These are phyloP conservation scores for Asterophora lycoperdoides DNA, from an alignment of 768 basidiomycete species.

Conservation along the genomic window DNA sequence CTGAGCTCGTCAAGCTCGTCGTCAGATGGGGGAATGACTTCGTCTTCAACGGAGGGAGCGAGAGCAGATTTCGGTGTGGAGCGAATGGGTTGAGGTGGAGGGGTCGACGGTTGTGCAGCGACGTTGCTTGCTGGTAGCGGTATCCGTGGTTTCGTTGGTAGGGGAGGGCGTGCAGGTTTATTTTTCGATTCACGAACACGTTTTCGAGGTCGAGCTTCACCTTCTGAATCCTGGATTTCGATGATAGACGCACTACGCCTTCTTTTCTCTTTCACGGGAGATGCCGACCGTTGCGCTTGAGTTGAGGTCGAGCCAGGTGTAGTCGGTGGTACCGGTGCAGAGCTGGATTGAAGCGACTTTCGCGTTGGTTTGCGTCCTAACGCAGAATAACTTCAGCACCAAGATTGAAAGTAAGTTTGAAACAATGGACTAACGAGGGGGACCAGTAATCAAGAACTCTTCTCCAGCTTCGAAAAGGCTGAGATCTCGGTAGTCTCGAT, in stretches of 20 bases:
- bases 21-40: slow-evolving; percentile 29
- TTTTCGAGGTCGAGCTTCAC: slow-evolving; percentile 14
- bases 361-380: slow-evolving; percentile 20
- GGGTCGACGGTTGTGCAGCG: background rate
- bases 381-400: too few species aligned
- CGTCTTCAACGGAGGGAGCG: slow-evolving; percentile 19
- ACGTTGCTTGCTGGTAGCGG: slow-evolving; percentile 4
- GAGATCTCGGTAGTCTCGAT: slow-evolving; percentile 48
- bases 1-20: slow-evolving; percentile 32
- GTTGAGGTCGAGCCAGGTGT: slow-evolving; percentile 18
- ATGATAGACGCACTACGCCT: slow-evolving; percentile 8
- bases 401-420: background rate
- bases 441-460: slow-evolving; percentile 49
- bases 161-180: background rate
- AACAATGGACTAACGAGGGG: slow-evolving; percentile 44
- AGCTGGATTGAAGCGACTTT: slow-evolving; percentile 5
- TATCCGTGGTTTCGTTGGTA: slow-evolving; percentile 2
- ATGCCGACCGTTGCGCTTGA: slow-evolving; percentile 1
- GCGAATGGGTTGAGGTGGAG: too few species aligned
- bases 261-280: slow-evolving; percentile 5
- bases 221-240: slow-evolving; percentile 8
- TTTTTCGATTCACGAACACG: slow-evolving; percentile 9
- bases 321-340: background rate
- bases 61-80: slow-evolving; percentile 17
- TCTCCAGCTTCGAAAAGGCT: slow-evolving; percentile 51